A percentile compares a stretch with the other conserved stretches of the same genome.
Conservation (phyloP, 345 rosid species). For the Carallia brachiata region DNA sequence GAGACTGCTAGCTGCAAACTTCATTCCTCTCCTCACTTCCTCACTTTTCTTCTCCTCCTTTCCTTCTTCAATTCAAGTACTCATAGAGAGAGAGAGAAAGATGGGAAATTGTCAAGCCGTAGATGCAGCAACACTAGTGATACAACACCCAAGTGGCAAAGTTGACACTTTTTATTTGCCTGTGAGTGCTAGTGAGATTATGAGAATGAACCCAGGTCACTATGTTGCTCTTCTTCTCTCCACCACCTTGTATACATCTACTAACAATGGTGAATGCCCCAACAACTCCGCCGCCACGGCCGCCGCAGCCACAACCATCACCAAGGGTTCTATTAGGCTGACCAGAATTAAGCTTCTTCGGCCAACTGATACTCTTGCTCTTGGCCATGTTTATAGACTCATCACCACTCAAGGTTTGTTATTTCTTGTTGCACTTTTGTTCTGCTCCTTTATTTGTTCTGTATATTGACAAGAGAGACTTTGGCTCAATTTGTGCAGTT, state of each 20-base stretch:
- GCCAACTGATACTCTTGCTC: constrained; percentile 71
- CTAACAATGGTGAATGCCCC: constrained; percentile 12
- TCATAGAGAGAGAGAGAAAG: background rate
- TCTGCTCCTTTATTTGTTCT: background rate
- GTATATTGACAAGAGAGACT: background rate
- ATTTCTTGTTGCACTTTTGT: background rate
- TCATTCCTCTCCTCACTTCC: background rate
- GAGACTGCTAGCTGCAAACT: constrained; percentile 9
- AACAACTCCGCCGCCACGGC: background rate
- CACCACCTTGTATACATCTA: constrained; percentile 48
- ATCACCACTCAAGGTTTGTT: constrained; percentile 64
- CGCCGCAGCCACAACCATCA: background rate
- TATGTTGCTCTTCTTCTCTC: constrained; percentile 91
- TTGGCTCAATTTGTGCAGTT: background rate
- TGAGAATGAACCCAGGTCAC: constrained; percentile 87
- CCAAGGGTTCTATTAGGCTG: constrained; percentile 46
- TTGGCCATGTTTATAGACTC: constrained; percentile 84
- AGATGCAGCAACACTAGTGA: constrained; percentile 70
- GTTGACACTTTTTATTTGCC: constrained; percentile 63
- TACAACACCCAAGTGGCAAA: constrained; percentile 80
- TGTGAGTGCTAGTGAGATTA: constrained; percentile 60
- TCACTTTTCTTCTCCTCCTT: background rate
- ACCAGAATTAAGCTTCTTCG: constrained; percentile 92
- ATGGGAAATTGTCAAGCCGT: constrained; percentile 97
- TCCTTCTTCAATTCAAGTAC: background rate